A percentile compares a stretch with the other conserved stretches of the same genome.
phyloP scores from a whole-genome alignment of 140 eudicot genomes.

The Senecio squalidus region DNA sequence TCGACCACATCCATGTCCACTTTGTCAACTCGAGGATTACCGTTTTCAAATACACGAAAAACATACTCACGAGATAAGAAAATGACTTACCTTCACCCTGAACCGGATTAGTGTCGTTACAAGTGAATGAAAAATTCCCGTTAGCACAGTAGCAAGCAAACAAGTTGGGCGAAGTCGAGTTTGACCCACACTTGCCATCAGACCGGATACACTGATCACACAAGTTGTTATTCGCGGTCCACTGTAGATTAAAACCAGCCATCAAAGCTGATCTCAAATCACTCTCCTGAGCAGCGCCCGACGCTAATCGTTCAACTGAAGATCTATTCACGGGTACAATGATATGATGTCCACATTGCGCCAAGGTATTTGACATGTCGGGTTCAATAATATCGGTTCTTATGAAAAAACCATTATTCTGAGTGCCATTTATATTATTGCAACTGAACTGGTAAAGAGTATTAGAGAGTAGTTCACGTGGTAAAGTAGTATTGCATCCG shows the following conservation, averaged over 20 bases:
- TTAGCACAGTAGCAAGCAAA: constrained; percentile 43
- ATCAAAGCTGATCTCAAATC: constrained; percentile 23
- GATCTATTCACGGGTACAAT: constrained; percentile 34
- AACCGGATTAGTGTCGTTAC: constrained; percentile 10
- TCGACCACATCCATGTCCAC: no score
- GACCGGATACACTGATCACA: constrained; percentile 35
- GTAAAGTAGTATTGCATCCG: constrained; percentile 13
- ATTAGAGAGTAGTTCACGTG: no score
- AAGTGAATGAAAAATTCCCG: constrained; percentile 14
- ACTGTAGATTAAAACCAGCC: constrained; percentile 40
- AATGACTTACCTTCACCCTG: constrained; percentile 12
- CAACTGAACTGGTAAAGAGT: constrained; percentile 14
- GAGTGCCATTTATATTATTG: background rate
- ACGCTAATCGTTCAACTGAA: constrained; percentile 3
- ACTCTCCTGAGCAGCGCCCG: background rate
- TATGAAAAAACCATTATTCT: constrained; percentile 10
- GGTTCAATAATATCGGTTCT: background rate
- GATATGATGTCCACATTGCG: constrained; percentile 11
- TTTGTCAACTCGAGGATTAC: no score
- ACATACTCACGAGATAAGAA: background rate
- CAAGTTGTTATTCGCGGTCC: constrained; percentile 24
- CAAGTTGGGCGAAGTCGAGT: constrained; percentile 1
- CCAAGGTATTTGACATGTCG: background rate
- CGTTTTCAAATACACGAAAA: background rate
- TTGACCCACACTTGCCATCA: constrained; percentile 46